phyloP scores from a whole-genome alignment of 768 basidiomycete genomes.

The Chalciporus piperatus region DNA sequence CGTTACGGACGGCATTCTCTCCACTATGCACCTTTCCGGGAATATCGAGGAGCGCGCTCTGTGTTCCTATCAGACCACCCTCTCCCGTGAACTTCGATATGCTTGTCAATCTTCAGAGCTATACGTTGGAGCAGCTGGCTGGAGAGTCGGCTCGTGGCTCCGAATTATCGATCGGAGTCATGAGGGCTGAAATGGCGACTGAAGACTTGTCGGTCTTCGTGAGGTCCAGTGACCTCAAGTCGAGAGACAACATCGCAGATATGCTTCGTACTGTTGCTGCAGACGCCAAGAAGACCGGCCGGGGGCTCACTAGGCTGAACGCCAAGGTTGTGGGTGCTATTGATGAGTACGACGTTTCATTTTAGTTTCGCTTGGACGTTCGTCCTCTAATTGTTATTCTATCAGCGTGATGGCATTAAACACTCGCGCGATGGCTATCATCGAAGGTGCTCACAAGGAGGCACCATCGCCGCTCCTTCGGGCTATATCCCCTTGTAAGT shows the following conservation, averaged over 20 bases:
- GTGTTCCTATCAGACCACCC: conserved; percentile 22
- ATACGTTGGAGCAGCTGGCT: conserved; percentile 60
- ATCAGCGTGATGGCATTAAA: conserved; percentile 71
- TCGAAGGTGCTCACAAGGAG: conserved; percentile 37
- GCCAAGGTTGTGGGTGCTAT: conserved; percentile 72
- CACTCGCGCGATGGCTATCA: conserved; percentile 62
- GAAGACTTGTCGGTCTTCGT: conserved; percentile 64
- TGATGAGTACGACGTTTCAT: conserved; percentile 52
- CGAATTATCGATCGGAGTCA: conserved; percentile 61
- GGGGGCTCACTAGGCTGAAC: conserved; percentile 58
- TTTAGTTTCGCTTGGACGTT: not conserved
- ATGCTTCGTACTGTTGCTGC: conserved; percentile 51
- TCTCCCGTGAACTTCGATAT: conserved; percentile 57
- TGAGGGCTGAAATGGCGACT: conserved; percentile 77
- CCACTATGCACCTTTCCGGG: conserved; percentile 66
- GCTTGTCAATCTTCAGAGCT: conserved; percentile 57
- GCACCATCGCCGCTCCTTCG: conserved; percentile 30
- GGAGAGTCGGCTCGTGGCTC: conserved; percentile 59
- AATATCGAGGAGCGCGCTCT: conserved; percentile 48
- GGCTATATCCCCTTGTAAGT: conserved; percentile 40
- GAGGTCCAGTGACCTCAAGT: conserved; percentile 57
- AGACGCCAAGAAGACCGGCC: conserved; percentile 59
- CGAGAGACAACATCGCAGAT: conserved; percentile 55
- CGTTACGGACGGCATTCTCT: no score
- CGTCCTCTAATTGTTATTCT: conserved; percentile 1